Percentiles rank a stretch among this genome's conserved stretches.
phyloP scores from a whole-genome alignment of 1,284 basidiomycete genomes.

The Ceratobasidium sp. region DNA sequence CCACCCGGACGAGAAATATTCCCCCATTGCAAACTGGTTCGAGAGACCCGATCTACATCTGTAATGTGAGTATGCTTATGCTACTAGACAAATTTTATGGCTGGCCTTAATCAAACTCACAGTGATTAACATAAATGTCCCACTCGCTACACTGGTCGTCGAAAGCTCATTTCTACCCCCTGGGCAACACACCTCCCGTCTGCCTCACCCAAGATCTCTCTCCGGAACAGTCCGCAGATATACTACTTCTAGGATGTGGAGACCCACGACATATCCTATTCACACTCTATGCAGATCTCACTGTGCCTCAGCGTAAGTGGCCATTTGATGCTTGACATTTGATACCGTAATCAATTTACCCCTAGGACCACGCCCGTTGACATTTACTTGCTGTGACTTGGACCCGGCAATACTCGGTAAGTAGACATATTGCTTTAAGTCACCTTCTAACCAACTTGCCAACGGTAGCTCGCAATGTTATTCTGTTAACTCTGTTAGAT shows the following conservation, averaged over 20 bases:
- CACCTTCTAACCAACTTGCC: background rate
- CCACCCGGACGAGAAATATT: too few species aligned
- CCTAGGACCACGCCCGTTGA: slow-evolving; percentile 60
- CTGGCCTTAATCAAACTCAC: too few species aligned
- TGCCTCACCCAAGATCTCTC: slow-evolving; percentile 64
- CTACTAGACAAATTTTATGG: too few species aligned
- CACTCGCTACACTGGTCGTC: slow-evolving; percentile 4
- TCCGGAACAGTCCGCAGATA: slow-evolving; percentile 61
- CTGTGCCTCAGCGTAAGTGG: background rate
- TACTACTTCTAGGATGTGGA: slow-evolving; percentile 70
- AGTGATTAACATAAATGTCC: slow-evolving; percentile 4
- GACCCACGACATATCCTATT: slow-evolving; percentile 69
- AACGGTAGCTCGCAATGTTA: slow-evolving; percentile 16
- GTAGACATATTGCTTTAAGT: slow-evolving; percentile 59
- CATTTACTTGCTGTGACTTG: slow-evolving; percentile 70
- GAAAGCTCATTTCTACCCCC: slow-evolving; percentile 52
- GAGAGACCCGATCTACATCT: too few species aligned
- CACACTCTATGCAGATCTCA: slow-evolving; percentile 64
- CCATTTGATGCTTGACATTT: slow-evolving; percentile 51
- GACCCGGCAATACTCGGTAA: background rate
- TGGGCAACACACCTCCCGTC: slow-evolving; percentile 68
- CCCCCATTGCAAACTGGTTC: too few species aligned
- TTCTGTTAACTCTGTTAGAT: slow-evolving; percentile 14
- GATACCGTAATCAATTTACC: background rate
- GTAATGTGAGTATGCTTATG: too few species aligned